A percentile compares a stretch with the other conserved stretches of the same genome.
These are phyloP conservation scores for Cadophora sp. DNA, from an alignment of 2,329 filamentous ascomycete genomes.

Conservation along the genomic window DNA sequence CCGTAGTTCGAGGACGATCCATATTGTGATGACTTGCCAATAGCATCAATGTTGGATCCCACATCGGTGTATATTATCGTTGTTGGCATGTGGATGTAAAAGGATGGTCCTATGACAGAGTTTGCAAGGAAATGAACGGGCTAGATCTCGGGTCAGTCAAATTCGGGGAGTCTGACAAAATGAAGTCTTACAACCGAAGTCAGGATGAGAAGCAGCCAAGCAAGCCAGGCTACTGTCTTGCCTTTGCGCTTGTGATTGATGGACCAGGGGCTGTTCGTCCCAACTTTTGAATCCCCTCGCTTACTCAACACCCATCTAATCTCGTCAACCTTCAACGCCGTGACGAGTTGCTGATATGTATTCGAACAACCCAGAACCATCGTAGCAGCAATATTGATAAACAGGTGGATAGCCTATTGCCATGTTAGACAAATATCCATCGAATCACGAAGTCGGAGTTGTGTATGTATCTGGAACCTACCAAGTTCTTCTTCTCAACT, in stretches of 20 bases:
- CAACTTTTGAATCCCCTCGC: conserved; percentile 33
- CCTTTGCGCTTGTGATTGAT: conserved; percentile 36
- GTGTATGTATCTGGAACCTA: conserved; percentile 17
- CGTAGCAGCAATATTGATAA: conserved; percentile 36
- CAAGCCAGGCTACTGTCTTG: conserved; percentile 31
- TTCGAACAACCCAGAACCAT: conserved; percentile 37
- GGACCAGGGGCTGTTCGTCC: conserved; percentile 34
- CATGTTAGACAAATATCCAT: not conserved
- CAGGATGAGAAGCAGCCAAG: conserved; percentile 33
- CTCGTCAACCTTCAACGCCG: conserved; percentile 30
- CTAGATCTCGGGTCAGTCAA: conserved; percentile 16
- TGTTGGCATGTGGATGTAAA: conserved; percentile 33
- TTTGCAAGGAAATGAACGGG: conserved; percentile 38
- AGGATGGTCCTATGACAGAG: conserved; percentile 34
- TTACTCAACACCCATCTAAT: conserved; percentile 33
- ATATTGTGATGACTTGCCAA: not conserved
- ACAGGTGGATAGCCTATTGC: conserved; percentile 29
- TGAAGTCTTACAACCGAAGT: conserved; percentile 33
- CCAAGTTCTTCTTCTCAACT: conserved; percentile 30
- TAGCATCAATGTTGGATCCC: not conserved
- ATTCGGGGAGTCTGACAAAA: not conserved
- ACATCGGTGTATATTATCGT: not conserved
- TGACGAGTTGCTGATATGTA: conserved; percentile 37
- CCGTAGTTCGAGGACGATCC: not conserved
- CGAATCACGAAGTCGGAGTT: too few species aligned